These are phyloP conservation scores for Boletus semigastroideus DNA, from an alignment of 1,284 basidiomycete species.

Conservation along the genomic window DNA sequence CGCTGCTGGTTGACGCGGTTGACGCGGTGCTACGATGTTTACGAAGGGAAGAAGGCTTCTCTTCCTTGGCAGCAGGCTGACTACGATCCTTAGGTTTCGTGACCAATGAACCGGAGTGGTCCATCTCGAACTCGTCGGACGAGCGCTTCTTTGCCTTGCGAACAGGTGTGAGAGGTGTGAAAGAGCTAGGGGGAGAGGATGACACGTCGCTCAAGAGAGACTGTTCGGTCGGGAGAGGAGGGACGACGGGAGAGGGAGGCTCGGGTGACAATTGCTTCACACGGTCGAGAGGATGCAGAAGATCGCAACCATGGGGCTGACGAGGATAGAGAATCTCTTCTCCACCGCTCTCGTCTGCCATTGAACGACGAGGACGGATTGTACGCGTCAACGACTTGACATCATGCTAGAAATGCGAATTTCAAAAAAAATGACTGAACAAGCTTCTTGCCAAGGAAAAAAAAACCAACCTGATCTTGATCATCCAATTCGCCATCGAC, in stretches of 20 bases:
- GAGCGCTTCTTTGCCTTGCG: conserved; percentile 71
- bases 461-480: conserved; percentile 55
- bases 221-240: conserved; percentile 28
- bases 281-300: conserved; percentile 36
- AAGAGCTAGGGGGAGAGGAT: conserved; percentile 61
- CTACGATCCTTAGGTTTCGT: conserved; percentile 45
- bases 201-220: conserved; percentile 31
- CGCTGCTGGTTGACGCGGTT: conserved; percentile 40
- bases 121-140: conserved; percentile 80
- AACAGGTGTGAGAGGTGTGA: conserved; percentile 44
- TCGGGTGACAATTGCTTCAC: conserved; percentile 32
- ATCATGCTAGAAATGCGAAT: conserved; percentile 35
- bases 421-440: conserved; percentile 4
- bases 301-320: conserved; percentile 42
- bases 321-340: conserved; percentile 83
- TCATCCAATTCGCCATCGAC: conserved; percentile 75
- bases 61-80: conserved; percentile 35
- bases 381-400: conserved; percentile 44
- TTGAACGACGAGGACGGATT: conserved; percentile 58
- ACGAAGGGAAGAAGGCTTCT: conserved; percentile 56
- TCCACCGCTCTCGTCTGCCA: conserved; percentile 75
- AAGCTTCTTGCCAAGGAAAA: background rate
- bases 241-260: conserved; percentile 29
- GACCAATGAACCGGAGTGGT: conserved; percentile 60
- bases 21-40: conserved; percentile 74